Percentiles rank a stretch among this genome's conserved stretches.
phyloP scores from a whole-genome alignment of 2,329 filamentous ascomycete genomes.

The Cordyceps militaris region DNA sequence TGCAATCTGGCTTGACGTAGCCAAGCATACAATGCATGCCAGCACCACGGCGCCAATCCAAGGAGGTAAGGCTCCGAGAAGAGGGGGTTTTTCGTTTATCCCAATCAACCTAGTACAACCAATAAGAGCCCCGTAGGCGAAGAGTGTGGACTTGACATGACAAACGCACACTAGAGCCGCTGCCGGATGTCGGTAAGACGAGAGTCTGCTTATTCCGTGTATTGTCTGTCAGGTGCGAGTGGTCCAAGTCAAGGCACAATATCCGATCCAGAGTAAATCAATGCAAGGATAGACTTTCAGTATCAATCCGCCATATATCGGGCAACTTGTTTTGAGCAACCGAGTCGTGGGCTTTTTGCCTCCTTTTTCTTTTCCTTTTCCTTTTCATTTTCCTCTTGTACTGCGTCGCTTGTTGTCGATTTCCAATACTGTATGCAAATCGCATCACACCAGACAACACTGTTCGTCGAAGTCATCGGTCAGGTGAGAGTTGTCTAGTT shows the following conservation, averaged over 20 bases:
- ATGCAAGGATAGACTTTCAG: neutral
- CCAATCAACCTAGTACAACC: neutral
- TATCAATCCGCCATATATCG: neutral
- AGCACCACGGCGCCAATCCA: neutral
- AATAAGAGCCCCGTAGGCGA: neutral
- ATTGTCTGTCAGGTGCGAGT: neutral
- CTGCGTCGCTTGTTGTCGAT: neutral
- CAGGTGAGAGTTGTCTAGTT: too few relatives aligned
- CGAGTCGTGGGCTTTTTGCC: neutral
- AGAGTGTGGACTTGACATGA: neutral
- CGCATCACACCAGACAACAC: neutral
- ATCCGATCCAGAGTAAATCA: neutral
- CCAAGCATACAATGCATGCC: neutral
- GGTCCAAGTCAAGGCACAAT: neutral
- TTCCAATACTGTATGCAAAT: neutral
- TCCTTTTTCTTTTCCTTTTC: neutral
- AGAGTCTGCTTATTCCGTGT: neutral
- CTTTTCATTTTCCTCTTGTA: neutral
- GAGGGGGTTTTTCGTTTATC: conserved; percentile 5
- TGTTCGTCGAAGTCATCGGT: too few relatives aligned
- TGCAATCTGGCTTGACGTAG: neutral
- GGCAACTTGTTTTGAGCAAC: too few relatives aligned
- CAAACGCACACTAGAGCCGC: neutral
- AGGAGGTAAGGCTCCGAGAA: conserved; percentile 5
- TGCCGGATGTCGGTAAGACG: neutral